Percentiles rank a stretch among this genome's conserved stretches.
phyloP scores from a whole-genome alignment of 805 yeast genomes.

The Candida xiaguanensis region DNA sequence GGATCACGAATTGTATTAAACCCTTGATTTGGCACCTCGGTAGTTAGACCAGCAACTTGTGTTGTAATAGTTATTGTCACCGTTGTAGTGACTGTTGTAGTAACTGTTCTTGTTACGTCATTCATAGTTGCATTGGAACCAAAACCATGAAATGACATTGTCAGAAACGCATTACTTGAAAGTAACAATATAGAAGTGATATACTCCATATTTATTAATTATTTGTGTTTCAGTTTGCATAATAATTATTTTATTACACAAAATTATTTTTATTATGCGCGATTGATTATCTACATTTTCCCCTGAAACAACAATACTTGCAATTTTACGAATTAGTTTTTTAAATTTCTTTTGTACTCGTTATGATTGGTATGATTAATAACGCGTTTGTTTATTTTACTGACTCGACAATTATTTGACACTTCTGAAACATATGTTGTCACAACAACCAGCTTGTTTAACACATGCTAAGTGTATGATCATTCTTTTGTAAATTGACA shows the following conservation, averaged over 20 bases:
- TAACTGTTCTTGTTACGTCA: too few species aligned
- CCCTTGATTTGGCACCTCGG: too few species aligned
- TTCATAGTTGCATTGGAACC: too few species aligned
- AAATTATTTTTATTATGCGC: neutral
- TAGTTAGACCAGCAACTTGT: neutral
- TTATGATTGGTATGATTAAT: neutral
- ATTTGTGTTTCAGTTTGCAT: too few species aligned
- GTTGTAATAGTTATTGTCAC: neutral
- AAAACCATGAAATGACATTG: too few species aligned
- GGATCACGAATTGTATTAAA: neutral
- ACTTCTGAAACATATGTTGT: neutral
- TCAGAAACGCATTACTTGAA: conserved; percentile 2
- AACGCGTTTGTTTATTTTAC: neutral
- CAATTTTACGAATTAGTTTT: neutral
- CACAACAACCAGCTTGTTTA: neutral
- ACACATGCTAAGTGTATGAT: neutral
- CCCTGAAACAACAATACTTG: neutral
- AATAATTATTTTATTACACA: neutral
- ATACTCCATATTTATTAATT: conserved; percentile 2
- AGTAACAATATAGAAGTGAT: conserved; percentile 7
- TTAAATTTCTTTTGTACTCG: neutral
- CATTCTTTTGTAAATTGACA: neutral
- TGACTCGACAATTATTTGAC: neutral
- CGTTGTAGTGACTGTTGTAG: neutral
- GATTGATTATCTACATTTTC: neutral